Base-by-base conservation (phyloP, 2,329 filamentous ascomycete genomes). In the Apiospora arundinis region DNA sequence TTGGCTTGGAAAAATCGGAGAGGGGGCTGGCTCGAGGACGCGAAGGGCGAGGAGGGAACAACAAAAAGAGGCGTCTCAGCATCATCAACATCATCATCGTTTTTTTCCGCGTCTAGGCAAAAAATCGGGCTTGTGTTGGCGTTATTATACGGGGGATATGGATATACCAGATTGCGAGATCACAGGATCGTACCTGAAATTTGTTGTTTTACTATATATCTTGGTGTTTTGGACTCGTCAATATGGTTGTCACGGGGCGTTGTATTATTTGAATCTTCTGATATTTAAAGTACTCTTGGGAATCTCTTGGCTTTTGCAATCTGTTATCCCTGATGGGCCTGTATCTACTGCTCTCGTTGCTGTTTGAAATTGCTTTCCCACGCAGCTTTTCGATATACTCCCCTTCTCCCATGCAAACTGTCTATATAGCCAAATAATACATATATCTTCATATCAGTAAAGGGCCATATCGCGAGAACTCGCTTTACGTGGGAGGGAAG, bases 151-250 rank as follows among this genome's bases (percentile, higher is more conserved):
- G 8, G 56, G 56, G 56, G 56, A 40, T 63, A 63, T 40, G 56
- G 56, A 63, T 40, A 63, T 63, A 60, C 28, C 56, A 63, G 32
- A 63, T 63, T 63, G 56, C 56, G 56, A 63, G 56, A 40, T 63
- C 56, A 63, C 56, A 63, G 56, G 56, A 63, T 63, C 56, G 56
- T 63, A 63, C 32, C 25, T 32, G 21, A 63, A 63, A 40, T 40
- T 40, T 40, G 21, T n/a, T 63, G 11, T 63, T n/a, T 40, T 63
- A 37, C 42, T 63, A 37, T n/a, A 5, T n/a, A 4, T 63, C 37
- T 60, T 63, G 28, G 32, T 40, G 16, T 63, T 63, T 40, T 21
- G 52, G 52, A 16, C 52, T 37, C 32, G 28, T 21, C 21, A 4
- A 21, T 28, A 37, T 21, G 21, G 18, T 7, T 32, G 16, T 32